Base-by-base conservation (phyloP, 805 yeast genomes). In the Candida insectorum region DNA sequence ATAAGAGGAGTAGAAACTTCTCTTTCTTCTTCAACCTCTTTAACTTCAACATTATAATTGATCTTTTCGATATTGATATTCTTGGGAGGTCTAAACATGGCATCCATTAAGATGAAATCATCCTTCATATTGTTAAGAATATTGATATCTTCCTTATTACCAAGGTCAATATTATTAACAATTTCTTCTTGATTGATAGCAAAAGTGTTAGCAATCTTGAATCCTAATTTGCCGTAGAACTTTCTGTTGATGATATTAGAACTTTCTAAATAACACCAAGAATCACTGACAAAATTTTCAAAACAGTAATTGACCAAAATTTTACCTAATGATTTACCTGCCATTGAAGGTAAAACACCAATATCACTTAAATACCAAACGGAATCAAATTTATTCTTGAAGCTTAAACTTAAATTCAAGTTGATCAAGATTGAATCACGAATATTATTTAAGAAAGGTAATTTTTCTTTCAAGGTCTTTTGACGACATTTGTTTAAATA, bases 311-410 rank as follows among this genome's bases (percentile, higher is more conserved):
- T 71, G 31, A 77, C 57, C 39, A 77, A 58, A 39, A 65, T 56
- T 48, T 75, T 63, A 22, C 79, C 79, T 44, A 74, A 62, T 15
- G 81, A 81, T 47, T 72, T 73, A 33, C 83, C 82, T 48, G 78
- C 61, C 58, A 77, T 77, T 25, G 65, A 52, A 6, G 80, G 79
- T 27, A 73, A 58, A 16, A 78, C 75, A 26, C 81, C 81, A 33
- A 77, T 62, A 49, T 77, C 81, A 28, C 72, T 65, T 41, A 77
- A 60, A 49, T 77, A 77, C 81, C 82, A 77, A 33, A 75, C 54
- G 26, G 60, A 50, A 28, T 54, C 54, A 31, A 54, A 56, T 31
- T 63, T 59, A 19, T 39, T 36, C 17, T 54, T 56, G 30, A 50
- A 56, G 31, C 60, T 58, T 18, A 41, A 34, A 22, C 38, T 41